phyloP scores from a whole-genome alignment of 2,329 filamentous ascomycete species.

The Botrytis byssoidea region DNA sequence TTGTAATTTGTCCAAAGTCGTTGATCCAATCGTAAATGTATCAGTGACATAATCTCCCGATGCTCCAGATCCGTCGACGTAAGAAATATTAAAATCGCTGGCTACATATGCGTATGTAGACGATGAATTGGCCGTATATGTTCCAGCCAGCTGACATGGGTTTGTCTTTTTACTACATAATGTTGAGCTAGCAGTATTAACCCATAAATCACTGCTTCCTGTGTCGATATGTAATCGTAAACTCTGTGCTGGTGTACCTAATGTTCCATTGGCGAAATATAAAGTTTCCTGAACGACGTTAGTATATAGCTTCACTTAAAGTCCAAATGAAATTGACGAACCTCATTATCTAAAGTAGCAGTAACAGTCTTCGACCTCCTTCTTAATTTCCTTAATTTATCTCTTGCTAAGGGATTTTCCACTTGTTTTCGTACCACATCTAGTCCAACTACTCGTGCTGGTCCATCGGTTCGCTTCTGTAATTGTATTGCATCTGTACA shows the following conservation, averaged over 20 bases:
- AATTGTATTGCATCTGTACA: constrained; percentile 35
- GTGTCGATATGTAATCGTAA: constrained; percentile 64
- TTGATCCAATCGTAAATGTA: constrained; percentile 58
- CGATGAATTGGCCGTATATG: constrained; percentile 68
- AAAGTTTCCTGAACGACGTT: constrained; percentile 51
- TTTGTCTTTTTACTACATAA: constrained; percentile 53
- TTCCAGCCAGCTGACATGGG: constrained; percentile 61
- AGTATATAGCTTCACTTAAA: constrained; percentile 24
- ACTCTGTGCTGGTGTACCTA: constrained; percentile 60
- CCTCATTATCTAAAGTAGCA: constrained; percentile 56
- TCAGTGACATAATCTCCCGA: constrained; percentile 79
- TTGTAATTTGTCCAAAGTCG: constrained; percentile 57
- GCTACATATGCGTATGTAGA: constrained; percentile 74
- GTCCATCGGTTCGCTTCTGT: constrained; percentile 33
- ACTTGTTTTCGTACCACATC: constrained; percentile 33
- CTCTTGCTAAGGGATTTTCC: constrained; percentile 34
- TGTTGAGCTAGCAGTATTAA: constrained; percentile 62
- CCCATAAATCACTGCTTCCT: constrained; percentile 68
- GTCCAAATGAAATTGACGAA: constrained; percentile 33
- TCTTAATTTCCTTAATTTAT: constrained; percentile 44
- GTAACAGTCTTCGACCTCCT: constrained; percentile 47
- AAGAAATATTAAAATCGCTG: constrained; percentile 81
- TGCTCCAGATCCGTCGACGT: constrained; percentile 78
- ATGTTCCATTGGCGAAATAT: constrained; percentile 61
- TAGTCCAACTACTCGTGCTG: constrained; percentile 38